Base-by-base conservation (phyloP, 1,139 yeast species). In the Hemisphaericaspora subhashii region DNA sequence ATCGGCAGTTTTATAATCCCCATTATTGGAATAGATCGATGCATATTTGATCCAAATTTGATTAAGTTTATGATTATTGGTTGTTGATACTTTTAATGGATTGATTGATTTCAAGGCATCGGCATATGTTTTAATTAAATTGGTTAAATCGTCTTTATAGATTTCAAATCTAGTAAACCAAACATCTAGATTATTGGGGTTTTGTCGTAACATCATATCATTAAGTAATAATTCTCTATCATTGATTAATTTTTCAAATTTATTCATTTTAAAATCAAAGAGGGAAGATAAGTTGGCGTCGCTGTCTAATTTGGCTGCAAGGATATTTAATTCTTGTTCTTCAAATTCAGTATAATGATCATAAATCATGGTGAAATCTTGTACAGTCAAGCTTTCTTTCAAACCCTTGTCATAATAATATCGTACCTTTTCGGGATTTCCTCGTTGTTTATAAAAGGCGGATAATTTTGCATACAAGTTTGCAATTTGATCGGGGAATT, bases 1-100 rank as follows among this genome's bases (percentile, higher is more conserved):
- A 45, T 85, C 64, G 0, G 94, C 88, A 0, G 88, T 78, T 25
- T 70, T 73, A 24, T 72, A 57, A 49, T 86, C 86, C 1, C 67
- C 63, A 35, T 71, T 66, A 1, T 66, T 60, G 36, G 83, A 79
- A 58, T 87, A 89, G 2, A 85, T 60, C 17, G 64, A 61, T 1
- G 95, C 86, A 58, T 86, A 89, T 10, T 69, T 63, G 9, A 77
- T 65, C 96, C 97, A 90, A 9, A 89, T 54, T 27, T 72, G 60
- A 0, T 79, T 72, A 8, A 83, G 56, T 1, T 73, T 37, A 57
- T 66, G 32, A 52, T 42, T 44, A 2, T 55, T 42, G n/a, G 45
- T 31, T 0, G 68, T 58, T 28, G 55, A 55, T 0, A 82, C 80
- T 41, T 71, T 73, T 16, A 74, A 62, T 0, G 95, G 92, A 46